Conservation (phyloP, 192 early-diverging fungal species). For the Coemansia sp. region DNA sequence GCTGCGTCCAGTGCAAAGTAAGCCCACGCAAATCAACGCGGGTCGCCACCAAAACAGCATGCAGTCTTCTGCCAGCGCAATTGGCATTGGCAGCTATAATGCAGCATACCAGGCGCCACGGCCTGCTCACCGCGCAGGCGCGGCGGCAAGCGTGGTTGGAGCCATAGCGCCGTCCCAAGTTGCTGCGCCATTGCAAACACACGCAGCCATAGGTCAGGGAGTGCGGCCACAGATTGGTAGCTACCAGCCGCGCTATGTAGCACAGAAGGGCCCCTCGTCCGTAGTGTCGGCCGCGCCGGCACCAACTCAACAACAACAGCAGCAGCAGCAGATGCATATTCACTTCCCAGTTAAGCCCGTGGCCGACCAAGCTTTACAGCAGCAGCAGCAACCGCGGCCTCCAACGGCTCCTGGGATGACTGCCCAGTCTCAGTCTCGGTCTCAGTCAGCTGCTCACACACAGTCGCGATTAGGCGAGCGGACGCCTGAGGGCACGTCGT, state of each 20-base stretch:
- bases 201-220: conserved; percentile 18
- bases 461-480: conserved; percentile 22
- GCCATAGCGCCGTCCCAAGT: conserved; percentile 23
- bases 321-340: conserved; percentile 22
- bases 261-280: conserved; percentile 39
- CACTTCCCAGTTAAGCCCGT: conserved; percentile 14
- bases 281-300: conserved; percentile 45
- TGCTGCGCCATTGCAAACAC: conserved; percentile 21
- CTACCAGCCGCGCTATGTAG: conserved; percentile 48
- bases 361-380: conserved; percentile 4
- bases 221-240: conserved; percentile 42
- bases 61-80: conserved; percentile 48
- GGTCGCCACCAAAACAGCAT: conserved; percentile 21
- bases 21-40: conserved; percentile 16
- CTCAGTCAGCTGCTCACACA: conserved; percentile 24
- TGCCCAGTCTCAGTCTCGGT: conserved; percentile 10
- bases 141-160: conserved; percentile 43
- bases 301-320: not conserved
- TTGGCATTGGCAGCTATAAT: conserved; percentile 48
- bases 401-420: not conserved
- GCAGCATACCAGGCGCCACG: conserved; percentile 23
- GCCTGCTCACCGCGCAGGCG: conserved; percentile 33
- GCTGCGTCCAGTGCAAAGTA: conserved; percentile 22
- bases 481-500: conserved; percentile 16
- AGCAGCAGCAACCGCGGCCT: conserved; percentile 19